Evolutionary conservation across 129 eudicot species (phyloP), one percentile per base, ranked within the genome.

Genomic region (Artemisia argyi): DNA sequence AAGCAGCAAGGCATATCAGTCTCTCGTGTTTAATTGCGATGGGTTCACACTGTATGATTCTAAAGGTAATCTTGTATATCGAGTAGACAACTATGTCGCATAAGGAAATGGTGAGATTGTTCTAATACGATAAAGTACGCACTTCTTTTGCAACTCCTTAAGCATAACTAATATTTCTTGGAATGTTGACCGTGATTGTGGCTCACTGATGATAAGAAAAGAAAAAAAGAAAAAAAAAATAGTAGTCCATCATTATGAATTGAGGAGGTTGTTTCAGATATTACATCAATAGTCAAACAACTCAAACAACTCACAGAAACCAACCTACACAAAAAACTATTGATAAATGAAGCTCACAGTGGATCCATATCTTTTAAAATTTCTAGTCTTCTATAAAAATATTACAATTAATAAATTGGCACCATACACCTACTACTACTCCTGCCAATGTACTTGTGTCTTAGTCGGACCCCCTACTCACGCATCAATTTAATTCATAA

Each of bases 281-380:
- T 39, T 39, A 1, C 11, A 39, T 39, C 46, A 39, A 39, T 39
- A 39, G 46, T 39, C 42, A 39, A 39, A 39, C 46, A 39, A 0
- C 7, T 39, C 7, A n/a, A n/a, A n/a, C 7, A 39, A 7, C 9
- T 39, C 46, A 4, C 19, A 46, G 68, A 68, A 3, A 74, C 81
- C 28, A 64, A 89, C 96, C 86, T 86, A 63, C 53, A 63, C 92
- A 88, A 89, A 80, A 92, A 89, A 79, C 88, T 86, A 59, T 89
- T 77, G 18, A 86, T 82, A 13, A 89, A 72, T 24, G 86, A 73
- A 68, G 74, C 85, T 92, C 96, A 89, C 42, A 68, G 71, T 20
- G 88, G 82, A 69, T 86, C 96, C 28, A 89, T 79, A 47, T 86
- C 88, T 63, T 80, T 68, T 20, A 93, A 90, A 54, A 86, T 82